Evolutionary conservation across 192 early-diverging fungal species (phyloP).

Genomic region (Coemansia sp.): DNA sequence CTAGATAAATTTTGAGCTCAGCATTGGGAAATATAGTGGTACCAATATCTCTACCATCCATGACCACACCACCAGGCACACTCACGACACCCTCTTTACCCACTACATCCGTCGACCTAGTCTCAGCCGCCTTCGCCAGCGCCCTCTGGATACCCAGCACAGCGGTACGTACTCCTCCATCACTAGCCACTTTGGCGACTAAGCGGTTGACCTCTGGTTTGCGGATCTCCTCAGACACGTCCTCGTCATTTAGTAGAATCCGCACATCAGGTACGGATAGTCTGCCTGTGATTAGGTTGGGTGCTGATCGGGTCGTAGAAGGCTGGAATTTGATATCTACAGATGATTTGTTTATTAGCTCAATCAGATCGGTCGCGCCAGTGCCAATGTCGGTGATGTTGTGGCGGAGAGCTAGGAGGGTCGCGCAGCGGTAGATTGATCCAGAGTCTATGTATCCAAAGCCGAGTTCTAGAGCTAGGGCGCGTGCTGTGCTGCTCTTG

Average conservation of each 20-base stretch:
- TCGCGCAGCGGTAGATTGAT: conserved; percentile 64
- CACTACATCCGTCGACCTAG: conserved; percentile 9
- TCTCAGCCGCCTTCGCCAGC: conserved; percentile 52
- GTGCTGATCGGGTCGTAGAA: neutral
- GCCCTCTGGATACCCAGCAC: conserved; percentile 62
- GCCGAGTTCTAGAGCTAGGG: conserved; percentile 66
- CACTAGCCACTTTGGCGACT: conserved; percentile 66
- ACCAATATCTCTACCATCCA: conserved; percentile 87
- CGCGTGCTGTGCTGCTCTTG: conserved; percentile 79
- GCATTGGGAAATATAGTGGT: conserved; percentile 76
- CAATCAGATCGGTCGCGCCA: conserved; percentile 41
- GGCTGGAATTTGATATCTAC: conserved; percentile 42
- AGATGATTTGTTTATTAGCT: conserved; percentile 18
- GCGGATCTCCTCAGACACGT: conserved; percentile 70
- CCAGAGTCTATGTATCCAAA: conserved; percentile 83
- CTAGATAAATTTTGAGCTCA: conserved; percentile 77
- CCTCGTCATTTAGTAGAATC: conserved; percentile 60
- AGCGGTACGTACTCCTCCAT: conserved; percentile 59
- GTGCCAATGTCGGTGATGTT: conserved; percentile 15
- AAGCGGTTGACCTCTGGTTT: conserved; percentile 60
- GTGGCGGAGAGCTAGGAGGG: conserved; percentile 35
- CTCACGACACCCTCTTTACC: neutral
- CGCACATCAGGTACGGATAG: conserved; percentile 42
- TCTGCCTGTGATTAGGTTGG: conserved; percentile 18
- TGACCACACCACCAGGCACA: conserved; percentile 64